Percentiles rank a stretch among this genome's conserved stretches.
Conservation (phyloP, 1,284 basidiomycete species). For the Pyrrhoderma noxium region DNA sequence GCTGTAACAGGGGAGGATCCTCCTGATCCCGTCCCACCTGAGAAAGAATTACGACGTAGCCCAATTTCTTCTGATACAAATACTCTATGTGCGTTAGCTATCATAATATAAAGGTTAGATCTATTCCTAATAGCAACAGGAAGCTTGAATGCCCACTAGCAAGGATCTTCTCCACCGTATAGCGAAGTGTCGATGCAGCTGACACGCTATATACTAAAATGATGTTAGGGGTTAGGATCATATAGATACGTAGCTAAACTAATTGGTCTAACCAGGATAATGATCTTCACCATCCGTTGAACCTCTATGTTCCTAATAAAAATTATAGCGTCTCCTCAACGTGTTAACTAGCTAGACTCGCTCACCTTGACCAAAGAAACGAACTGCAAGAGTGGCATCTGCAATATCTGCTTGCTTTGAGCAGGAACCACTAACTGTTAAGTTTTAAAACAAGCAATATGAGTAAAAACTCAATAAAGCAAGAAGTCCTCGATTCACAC, state of each 20-base stretch:
- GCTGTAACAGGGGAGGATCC: slow-evolving; percentile 31
- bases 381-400: slow-evolving; percentile 57
- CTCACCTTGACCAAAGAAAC: slow-evolving; percentile 59
- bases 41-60: neutral
- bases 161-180: slow-evolving; percentile 68
- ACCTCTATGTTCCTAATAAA: slow-evolving; percentile 32
- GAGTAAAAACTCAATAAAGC: neutral
- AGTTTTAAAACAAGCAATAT: neutral
- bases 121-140: neutral
- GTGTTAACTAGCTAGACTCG: slow-evolving; percentile 7
- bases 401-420: slow-evolving; percentile 64
- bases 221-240: neutral
- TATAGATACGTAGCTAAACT: neutral
- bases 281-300: slow-evolving; percentile 61
- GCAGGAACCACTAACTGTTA: slow-evolving; percentile 63
- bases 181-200: slow-evolving; percentile 51
- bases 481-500: slow-evolving; percentile 28
- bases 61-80: slow-evolving; percentile 56
- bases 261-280: slow-evolving; percentile 51
- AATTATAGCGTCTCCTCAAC: neutral
- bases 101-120: neutral
- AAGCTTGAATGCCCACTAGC: slow-evolving; percentile 48
- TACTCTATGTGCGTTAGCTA: slow-evolving; percentile 68
- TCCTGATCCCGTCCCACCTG: neutral
- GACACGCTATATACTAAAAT: slow-evolving; percentile 60